Evolutionary conservation across 345 rosid species (phyloP), one percentile per base, ranked within the genome.

Genomic region (Punica granatum): DNA sequence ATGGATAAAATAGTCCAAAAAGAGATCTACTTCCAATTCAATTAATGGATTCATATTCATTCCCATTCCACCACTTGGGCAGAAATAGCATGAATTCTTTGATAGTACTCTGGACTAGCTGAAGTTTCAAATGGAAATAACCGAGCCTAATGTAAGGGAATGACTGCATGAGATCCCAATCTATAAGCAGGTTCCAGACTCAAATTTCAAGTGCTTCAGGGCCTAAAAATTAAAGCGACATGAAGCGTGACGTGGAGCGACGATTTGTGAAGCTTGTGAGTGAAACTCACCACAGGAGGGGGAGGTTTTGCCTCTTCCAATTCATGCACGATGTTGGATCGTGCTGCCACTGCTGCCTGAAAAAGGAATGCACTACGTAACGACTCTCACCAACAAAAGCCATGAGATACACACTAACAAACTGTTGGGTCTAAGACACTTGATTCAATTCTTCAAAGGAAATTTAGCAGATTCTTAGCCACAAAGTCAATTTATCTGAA

Each of bases 321-420:
- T 73, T 89, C 96, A 25, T 76, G 85, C 34, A 84, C 77, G 44
- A 73, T 64, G 31, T 77, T 72, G 39, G 92, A 76, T 61, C 79
- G 85, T 58, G 96, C 97, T 70, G 88, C 95, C 42, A 94, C 83
- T 11, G 96, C 99, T 25, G 88, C 96, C 99, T 94, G 84, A 70
- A 63, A 68, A 67, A 28, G 59, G 48, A 36, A 49, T 32, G 13
- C 28, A 51, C 60, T 12, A 10, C 21, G 59, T 25, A 12, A 51
- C 58, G 6, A n/a, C 58, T 23, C 58, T n/a, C 28, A 51, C 28
- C 28, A 51, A 1, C 12, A n/a, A 51, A 51, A 23, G 58, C 58
- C 58, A n/a, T 23, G 21, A 51, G 58, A 8, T 23, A 51, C 28
- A n/a, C 28, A 51, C 1, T 51, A n/a, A n/a, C n/a, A n/a, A 30